These are phyloP conservation scores for Galium porrigens DNA, from an alignment of 305 asterid species.

Conservation along the genomic window DNA sequence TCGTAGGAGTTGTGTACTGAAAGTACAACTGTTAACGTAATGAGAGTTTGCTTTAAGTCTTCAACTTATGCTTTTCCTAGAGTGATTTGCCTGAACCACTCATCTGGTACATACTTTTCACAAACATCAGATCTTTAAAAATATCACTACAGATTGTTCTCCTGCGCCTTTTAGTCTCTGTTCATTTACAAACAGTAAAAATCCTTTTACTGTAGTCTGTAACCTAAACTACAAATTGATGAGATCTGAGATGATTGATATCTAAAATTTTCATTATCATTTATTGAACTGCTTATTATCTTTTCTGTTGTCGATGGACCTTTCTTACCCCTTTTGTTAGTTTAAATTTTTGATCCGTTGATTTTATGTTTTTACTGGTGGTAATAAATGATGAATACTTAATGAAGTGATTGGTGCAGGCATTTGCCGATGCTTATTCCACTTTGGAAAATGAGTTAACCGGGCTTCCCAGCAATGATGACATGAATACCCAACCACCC, in stretches of 20 bases:
- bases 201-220: not conserved
- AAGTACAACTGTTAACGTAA: not conserved
- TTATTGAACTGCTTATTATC: not conserved
- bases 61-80: not conserved
- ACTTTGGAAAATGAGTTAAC: conserved; percentile 61
- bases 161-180: not conserved
- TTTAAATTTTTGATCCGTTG: not conserved
- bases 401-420: conserved; percentile 33
- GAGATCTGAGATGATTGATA: not conserved
- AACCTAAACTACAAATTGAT: not conserved
- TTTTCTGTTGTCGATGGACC: not conserved
- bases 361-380: not conserved
- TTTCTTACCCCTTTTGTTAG: not conserved
- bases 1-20: not conserved
- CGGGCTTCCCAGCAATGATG: conserved; percentile 34
- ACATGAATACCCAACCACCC: conserved; percentile 28
- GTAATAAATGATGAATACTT: conserved; percentile 1
- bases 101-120: not conserved
- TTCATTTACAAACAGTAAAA: not conserved
- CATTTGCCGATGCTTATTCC: conserved; percentile 96
- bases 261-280: too few species aligned
- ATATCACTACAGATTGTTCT: not conserved
- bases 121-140: not conserved
- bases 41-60: not conserved
- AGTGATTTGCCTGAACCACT: not conserved